Base-by-base conservation (phyloP, 2,329 filamentous ascomycete species). In the Dactylonectria macrodidyma region DNA sequence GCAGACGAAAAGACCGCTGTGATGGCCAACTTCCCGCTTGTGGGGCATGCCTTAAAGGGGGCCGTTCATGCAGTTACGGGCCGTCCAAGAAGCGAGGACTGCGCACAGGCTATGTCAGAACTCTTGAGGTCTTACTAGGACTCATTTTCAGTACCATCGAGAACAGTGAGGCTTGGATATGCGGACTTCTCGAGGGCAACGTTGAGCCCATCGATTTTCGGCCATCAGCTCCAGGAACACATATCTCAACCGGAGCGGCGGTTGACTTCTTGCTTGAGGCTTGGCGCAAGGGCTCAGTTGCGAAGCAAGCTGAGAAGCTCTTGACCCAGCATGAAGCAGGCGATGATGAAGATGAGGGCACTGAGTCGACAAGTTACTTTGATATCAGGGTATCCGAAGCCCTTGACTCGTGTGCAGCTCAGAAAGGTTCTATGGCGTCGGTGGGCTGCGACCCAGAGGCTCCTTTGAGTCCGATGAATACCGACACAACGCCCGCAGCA, bases 71-170 rank as follows among this genome's bases (percentile, higher is more conserved):
- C 47, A 26, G 38, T 19, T 69, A 67, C 51, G 62, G 55, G 14
- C 67, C 67, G 9, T 67, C 60, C 26, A 67, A 62, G 55, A 69
- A 67, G 36, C 56, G 67, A 52, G 67, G 67, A 1, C 57, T 69
- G 22, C 64, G 67, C 2, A 67, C 67, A 6, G 67, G 67, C 9
- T 69, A 69, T 11, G 67, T 69, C n/a, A 69, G 67, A 34, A 62
- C 64, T 2, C 51, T 67, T 6, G 67, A 69, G 30, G 36, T 69
- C 41, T 36, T 69, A 2, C 33, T 69, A 2, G 64, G 64, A 9
- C 52, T 67, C 12, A 14, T 69, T 8, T 44, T 69, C 5, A 47
- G 47, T 2, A 65, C 64, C 16, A n/a, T 62, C 26, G 67, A 69
- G 10, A 60, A 51, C 6, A 44, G 59, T 6, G 59, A 67, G 12